Evolutionary conservation across 2,329 filamentous ascomycete species (phyloP).

Genomic region (Cercospora sesami): DNA sequence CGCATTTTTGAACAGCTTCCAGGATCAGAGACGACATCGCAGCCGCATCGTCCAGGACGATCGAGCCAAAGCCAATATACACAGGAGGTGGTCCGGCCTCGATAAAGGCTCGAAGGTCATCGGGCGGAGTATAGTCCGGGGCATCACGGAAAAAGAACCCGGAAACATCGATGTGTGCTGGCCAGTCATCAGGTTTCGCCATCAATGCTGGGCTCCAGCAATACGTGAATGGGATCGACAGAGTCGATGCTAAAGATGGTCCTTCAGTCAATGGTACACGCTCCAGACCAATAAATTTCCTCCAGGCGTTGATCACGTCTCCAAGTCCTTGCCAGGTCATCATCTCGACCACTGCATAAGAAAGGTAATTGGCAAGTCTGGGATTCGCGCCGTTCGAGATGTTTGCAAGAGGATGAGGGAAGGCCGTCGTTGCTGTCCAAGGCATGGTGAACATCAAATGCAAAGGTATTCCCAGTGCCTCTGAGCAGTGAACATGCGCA

Average conservation of each 20-base stretch:
- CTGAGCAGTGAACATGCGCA: too few relatives aligned
- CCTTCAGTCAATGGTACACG: slow-evolving; percentile 61
- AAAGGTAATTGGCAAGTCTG: slow-evolving; percentile 64
- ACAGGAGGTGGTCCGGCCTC: background rate
- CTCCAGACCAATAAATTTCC: slow-evolving; percentile 68
- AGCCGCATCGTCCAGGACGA: background rate
- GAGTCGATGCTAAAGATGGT: background rate
- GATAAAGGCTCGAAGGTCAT: background rate
- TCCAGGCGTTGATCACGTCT: slow-evolving; percentile 73
- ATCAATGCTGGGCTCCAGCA: slow-evolving; percentile 45
- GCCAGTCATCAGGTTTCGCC: slow-evolving; percentile 49
- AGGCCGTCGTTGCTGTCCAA: too few relatives aligned
- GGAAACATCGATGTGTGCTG: slow-evolving; percentile 44
- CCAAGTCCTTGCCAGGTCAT: slow-evolving; percentile 67
- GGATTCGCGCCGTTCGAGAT: too few relatives aligned
- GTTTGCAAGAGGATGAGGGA: too few relatives aligned
- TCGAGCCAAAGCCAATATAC: background rate
- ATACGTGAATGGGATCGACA: slow-evolving; percentile 73
- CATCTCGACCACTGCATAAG: slow-evolving; percentile 75
- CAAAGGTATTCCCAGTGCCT: too few relatives aligned
- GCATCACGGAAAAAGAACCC: background rate
- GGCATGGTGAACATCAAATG: too few relatives aligned
- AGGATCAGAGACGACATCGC: background rate
- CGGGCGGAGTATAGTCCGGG: background rate
- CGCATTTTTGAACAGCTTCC: background rate